Evolutionary conservation across 306 rosid species (phyloP).

Genomic region (Vigna hirtella): DNA sequence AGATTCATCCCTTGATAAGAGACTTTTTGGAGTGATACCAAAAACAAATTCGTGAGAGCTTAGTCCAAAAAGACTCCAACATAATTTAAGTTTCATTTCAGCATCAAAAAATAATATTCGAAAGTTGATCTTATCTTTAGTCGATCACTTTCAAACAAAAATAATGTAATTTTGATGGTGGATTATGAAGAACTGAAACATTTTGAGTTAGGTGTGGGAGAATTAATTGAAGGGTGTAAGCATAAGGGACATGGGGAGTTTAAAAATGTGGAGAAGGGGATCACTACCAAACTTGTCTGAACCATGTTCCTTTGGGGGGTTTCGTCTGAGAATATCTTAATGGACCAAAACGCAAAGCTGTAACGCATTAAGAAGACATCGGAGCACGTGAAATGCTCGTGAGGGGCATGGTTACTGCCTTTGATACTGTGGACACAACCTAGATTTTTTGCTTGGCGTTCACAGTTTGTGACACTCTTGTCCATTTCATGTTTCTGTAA

Average conservation of each 20-base stretch:
- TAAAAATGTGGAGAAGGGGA: conserved; percentile 40
- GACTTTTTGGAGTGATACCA: no score
- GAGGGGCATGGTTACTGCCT: conserved; percentile 55
- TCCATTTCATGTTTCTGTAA: conserved; percentile 49
- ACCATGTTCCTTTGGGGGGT: conserved; percentile 48
- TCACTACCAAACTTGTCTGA: conserved; percentile 43
- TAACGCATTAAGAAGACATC: conserved; percentile 56
- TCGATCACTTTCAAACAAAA: no score
- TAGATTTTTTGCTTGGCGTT: conserved; percentile 52
- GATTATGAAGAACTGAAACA: conserved; percentile 40
- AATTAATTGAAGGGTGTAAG: conserved; percentile 31
- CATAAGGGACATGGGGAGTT: conserved; percentile 48
- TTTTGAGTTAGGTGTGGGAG: conserved; percentile 25
- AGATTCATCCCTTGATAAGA: no score
- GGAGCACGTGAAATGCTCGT: conserved; percentile 64
- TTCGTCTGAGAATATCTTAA: conserved; percentile 39
- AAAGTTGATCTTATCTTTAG: no score
- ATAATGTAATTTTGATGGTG: background rate
- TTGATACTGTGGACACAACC: conserved; percentile 53
- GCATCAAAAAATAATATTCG: no score
- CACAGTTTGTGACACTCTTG: conserved; percentile 49
- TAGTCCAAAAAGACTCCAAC: no score
- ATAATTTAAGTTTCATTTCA: no score
- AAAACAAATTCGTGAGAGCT: no score
- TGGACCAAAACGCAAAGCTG: conserved; percentile 46